Percentiles rank a stretch among this genome's conserved stretches.
These are phyloP conservation scores for Trichosporon sp. DNA, from an alignment of 1,284 basidiomycete genomes.

Conservation along the genomic window DNA sequence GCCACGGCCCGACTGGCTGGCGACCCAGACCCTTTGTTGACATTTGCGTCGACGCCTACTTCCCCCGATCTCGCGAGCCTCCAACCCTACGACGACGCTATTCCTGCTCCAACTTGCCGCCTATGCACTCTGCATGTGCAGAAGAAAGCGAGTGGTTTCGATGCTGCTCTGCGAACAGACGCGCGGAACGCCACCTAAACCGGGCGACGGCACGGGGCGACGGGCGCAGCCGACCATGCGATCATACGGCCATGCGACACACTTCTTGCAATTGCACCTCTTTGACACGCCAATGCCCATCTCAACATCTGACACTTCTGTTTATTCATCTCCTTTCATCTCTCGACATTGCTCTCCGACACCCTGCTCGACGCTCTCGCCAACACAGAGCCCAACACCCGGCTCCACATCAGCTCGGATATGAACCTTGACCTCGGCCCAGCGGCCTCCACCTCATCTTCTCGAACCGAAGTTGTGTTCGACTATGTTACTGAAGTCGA, in stretches of 20 bases:
- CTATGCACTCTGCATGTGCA: background rate
- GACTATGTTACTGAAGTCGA: conserved; percentile 41
- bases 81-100: background rate
- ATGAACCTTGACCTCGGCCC: background rate
- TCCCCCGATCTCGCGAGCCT: background rate
- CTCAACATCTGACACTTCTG: background rate
- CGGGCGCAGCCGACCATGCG: background rate
- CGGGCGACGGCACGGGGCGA: background rate
- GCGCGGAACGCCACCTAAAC: background rate
- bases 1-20: background rate
- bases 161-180: background rate
- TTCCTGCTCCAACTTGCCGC: background rate
- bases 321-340: background rate
- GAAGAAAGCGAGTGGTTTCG: background rate
- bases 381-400: background rate
- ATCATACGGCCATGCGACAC: background rate
- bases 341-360: background rate
- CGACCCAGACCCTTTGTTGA: background rate
- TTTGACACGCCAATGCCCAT: background rate
- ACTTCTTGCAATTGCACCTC: background rate
- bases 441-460: background rate
- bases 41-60: background rate
- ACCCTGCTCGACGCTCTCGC: background rate
- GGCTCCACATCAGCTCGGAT: background rate
- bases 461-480: conserved; percentile 32